These are phyloP conservation scores for Ramalina intermedia DNA, from an alignment of 495 filamentous ascomycete genomes.

Conservation along the genomic window DNA sequence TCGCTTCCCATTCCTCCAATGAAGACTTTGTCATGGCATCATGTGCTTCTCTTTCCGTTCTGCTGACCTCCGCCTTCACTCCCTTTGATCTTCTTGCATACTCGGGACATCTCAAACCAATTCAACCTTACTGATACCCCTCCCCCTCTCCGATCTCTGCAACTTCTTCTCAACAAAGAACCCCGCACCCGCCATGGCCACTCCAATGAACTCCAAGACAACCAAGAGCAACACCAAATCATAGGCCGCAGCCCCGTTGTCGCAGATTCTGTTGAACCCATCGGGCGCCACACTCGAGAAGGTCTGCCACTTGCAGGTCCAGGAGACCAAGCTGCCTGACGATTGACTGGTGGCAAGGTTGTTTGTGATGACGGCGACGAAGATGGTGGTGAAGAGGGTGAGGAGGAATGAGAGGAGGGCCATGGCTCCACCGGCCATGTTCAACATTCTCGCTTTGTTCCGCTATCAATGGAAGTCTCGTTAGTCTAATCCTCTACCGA, in stretches of 20 bases:
- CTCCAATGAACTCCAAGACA: constrained; percentile 30
- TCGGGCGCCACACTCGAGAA: constrained; percentile 16
- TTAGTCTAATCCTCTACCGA: neutral
- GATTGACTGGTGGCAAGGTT: constrained; percentile 22
- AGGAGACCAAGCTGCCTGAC: constrained; percentile 33
- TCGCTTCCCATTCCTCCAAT: no score
- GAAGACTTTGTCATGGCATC: no score
- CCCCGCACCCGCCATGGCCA: constrained; percentile 25
- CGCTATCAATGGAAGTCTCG: constrained; percentile 20
- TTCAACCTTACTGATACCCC: constrained; percentile 10
- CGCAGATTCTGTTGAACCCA: constrained; percentile 32
- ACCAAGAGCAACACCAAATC: constrained; percentile 28
- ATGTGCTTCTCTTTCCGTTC: no score
- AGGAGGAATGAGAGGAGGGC: constrained; percentile 26
- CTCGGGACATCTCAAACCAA: constrained; percentile 1
- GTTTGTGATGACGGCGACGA: constrained; percentile 29
- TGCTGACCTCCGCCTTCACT: no score
- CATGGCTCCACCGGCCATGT: constrained; percentile 23
- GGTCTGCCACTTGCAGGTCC: constrained; percentile 38
- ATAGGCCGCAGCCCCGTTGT: constrained; percentile 25
- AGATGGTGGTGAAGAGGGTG: constrained; percentile 26
- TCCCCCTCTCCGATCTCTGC: constrained; percentile 18
- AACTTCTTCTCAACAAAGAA: constrained; percentile 28
- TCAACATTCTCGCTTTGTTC: constrained; percentile 22
- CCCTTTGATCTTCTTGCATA: neutral